Conservation (phyloP, 1,284 basidiomycete species). For the Singerocomus inundabilis region DNA sequence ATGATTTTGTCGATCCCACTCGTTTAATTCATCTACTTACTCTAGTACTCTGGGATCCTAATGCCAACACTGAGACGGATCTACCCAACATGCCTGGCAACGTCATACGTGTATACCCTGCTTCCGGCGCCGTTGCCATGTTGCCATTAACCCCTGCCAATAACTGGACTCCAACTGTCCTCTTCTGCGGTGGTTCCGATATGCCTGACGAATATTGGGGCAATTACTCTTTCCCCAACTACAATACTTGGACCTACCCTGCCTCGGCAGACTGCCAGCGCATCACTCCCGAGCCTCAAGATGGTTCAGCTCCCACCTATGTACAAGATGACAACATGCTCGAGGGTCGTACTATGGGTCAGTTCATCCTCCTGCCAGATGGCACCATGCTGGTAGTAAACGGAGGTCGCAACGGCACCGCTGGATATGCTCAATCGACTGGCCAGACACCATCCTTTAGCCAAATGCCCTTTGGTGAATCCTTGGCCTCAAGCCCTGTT, state of each 20-base stretch:
- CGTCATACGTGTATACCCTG: conserved; percentile 88
- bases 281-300: conserved; percentile 77
- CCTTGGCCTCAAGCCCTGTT: conserved; percentile 64
- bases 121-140: conserved; percentile 88
- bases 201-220: conserved; percentile 72
- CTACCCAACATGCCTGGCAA: conserved; percentile 62
- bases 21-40: conserved; percentile 14
- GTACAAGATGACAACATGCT: conserved; percentile 74
- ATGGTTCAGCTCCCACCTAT: conserved; percentile 53
- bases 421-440: conserved; percentile 62
- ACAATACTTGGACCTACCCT: conserved; percentile 64
- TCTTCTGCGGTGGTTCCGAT: conserved; percentile 88
- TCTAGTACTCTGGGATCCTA: conserved; percentile 63
- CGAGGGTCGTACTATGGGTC: conserved; percentile 82
- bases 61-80: conserved; percentile 56
- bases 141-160: conserved; percentile 87
- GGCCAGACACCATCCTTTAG: conserved; percentile 41
- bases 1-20: conserved; percentile 10
- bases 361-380: conserved; percentile 79
- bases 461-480: conserved; percentile 64
- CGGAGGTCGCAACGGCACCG: conserved; percentile 76
- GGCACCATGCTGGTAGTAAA: conserved; percentile 76
- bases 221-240: conserved; percentile 66
- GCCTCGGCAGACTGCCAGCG: conserved; percentile 67
- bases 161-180: conserved; percentile 80